Conservation (phyloP, 768 basidiomycete species). For the Termitomyces sp. region DNA sequence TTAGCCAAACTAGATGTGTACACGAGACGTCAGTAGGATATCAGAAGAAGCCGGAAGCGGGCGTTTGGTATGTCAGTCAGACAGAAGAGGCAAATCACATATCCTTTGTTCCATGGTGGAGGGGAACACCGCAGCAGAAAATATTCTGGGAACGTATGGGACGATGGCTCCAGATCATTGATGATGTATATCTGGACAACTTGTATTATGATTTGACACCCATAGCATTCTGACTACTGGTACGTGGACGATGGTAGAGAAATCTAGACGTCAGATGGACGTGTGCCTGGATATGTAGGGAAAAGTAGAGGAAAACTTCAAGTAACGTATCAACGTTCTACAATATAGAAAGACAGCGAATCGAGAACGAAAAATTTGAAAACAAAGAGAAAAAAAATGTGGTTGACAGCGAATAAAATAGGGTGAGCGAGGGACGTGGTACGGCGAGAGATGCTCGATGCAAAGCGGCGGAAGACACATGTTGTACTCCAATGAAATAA, state of each 20-base stretch:
- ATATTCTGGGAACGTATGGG: background rate
- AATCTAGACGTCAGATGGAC: conserved; percentile 16
- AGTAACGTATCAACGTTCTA: background rate
- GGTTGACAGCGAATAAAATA: background rate
- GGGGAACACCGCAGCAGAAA: background rate
- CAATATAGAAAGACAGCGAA: background rate
- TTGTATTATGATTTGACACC: background rate
- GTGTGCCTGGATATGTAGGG: conserved; percentile 5
- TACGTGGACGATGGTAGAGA: background rate
- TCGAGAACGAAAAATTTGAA: background rate
- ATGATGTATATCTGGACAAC: background rate
- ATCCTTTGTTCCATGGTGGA: background rate
- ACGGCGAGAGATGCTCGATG: conserved; percentile 3
- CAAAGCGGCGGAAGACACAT: conserved; percentile 1
- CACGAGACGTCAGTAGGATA: background rate
- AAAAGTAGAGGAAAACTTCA: background rate
- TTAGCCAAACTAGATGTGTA: background rate
- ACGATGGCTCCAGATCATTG: background rate
- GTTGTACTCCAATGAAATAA: conserved; percentile 6
- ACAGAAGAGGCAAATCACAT: background rate
- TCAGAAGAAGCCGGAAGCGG: background rate
- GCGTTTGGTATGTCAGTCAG: background rate
- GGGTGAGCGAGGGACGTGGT: conserved; percentile 9
- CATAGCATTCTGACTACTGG: background rate
- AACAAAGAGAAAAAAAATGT: background rate